A percentile compares a stretch with the other conserved stretches of the same genome.
Conservation (phyloP, 2,329 filamentous ascomycete species). For the Fusarium torulosum region DNA sequence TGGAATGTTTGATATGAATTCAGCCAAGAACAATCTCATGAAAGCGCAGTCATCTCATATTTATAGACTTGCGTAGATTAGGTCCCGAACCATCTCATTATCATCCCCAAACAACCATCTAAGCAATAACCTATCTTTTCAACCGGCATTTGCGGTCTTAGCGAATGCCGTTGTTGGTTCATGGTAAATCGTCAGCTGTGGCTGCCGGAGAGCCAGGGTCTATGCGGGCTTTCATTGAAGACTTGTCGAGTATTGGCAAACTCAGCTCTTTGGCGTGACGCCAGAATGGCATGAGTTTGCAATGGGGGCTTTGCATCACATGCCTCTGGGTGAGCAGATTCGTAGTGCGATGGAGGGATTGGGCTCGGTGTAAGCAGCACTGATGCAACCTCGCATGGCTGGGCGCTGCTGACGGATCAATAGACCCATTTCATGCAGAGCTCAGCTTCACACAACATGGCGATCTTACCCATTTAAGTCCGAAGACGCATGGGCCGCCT, state of each 20-base stretch:
- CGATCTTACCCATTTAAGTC: background rate
- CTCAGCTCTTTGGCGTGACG: background rate
- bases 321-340: background rate
- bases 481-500: background rate
- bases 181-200: background rate
- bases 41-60: background rate
- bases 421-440: background rate
- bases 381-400: background rate
- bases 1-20: too few species aligned
- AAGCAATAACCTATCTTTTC: too few species aligned
- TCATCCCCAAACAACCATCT: background rate
- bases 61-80: background rate
- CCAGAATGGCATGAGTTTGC: background rate
- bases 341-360: background rate
- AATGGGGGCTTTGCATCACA: background rate
- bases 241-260: background rate
- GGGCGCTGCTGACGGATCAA: background rate
- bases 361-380: background rate
- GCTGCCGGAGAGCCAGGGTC: background rate
- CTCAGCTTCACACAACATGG: background rate
- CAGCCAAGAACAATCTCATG: too few species aligned
- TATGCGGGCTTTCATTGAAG: background rate
- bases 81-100: accelerated
- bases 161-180: background rate
- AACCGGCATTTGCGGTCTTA: background rate